Conservation (phyloP, 1,139 yeast genomes). For the Blastobotrys capitulatus region DNA sequence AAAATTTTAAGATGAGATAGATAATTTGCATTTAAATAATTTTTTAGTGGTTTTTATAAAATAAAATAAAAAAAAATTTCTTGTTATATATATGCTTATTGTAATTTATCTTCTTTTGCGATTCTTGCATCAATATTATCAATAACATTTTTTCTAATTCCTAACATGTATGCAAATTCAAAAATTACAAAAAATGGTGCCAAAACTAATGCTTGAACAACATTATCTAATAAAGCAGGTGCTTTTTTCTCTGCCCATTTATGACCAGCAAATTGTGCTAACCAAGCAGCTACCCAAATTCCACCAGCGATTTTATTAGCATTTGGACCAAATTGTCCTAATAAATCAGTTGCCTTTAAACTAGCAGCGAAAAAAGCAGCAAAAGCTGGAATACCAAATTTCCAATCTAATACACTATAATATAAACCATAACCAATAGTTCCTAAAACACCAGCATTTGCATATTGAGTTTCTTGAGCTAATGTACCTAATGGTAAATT, state of each 20-base stretch:
- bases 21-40: too few species aligned
- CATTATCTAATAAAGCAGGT: slow-evolving; percentile 81
- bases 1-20: too few species aligned
- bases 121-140: slow-evolving; percentile 44
- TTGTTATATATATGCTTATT: too few species aligned
- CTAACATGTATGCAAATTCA: slow-evolving; percentile 66
- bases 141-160: slow-evolving; percentile 52
- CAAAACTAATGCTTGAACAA: slow-evolving; percentile 76
- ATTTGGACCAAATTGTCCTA: slow-evolving; percentile 16
- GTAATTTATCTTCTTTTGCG: slow-evolving; percentile 19
- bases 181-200: slow-evolving; percentile 89
- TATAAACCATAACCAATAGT: slow-evolving; percentile 41
- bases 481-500: slow-evolving; percentile 25
- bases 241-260: slow-evolving; percentile 74
- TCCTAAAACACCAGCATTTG: slow-evolving; percentile 39
- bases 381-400: slow-evolving; percentile 40
- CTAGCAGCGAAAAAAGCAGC: slow-evolving; percentile 33
- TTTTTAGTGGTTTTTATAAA: too few species aligned
- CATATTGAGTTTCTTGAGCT: slow-evolving; percentile 30
- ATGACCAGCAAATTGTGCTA: slow-evolving; percentile 87
- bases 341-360: slow-evolving; percentile 22
- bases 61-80: too few species aligned
- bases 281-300: slow-evolving; percentile 59
- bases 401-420: slow-evolving; percentile 39
- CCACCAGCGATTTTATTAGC: slow-evolving; percentile 29